Percentiles rank a stretch among this genome's conserved stretches.
These are phyloP conservation scores for Cordyceps militaris DNA, from an alignment of 2,329 filamentous ascomycete species.

Conservation along the genomic window DNA sequence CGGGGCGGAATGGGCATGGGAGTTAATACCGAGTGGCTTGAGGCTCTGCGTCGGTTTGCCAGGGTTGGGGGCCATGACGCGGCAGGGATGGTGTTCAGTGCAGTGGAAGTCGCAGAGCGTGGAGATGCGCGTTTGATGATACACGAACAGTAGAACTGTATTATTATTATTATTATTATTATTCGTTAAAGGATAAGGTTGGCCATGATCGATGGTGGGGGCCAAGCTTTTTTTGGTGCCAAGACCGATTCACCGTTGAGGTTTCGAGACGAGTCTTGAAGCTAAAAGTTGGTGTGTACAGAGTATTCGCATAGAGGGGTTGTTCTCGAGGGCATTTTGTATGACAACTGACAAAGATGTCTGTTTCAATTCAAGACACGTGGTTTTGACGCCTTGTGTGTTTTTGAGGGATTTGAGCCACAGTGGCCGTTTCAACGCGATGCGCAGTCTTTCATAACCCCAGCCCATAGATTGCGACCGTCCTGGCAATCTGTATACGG, in stretches of 20 bases:
- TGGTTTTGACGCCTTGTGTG: background rate
- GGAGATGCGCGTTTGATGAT: background rate
- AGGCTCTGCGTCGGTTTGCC: background rate
- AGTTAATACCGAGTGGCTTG: too few species aligned
- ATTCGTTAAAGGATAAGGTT: too few species aligned
- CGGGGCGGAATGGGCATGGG: too few species aligned
- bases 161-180: too few species aligned
- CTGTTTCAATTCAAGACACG: background rate
- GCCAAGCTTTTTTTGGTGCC: background rate
- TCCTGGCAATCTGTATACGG: background rate
- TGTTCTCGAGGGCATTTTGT: background rate
- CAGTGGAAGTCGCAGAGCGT: background rate
- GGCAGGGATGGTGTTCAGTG: too few species aligned
- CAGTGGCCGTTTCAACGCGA: background rate
- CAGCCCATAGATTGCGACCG: background rate
- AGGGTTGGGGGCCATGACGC: too few species aligned
- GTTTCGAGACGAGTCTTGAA: too few species aligned
- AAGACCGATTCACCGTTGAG: background rate
- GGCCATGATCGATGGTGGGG: background rate
- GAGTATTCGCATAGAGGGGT: background rate
- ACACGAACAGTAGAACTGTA: too few species aligned
- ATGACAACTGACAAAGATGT: background rate
- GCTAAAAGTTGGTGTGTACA: background rate
- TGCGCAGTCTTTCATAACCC: background rate
- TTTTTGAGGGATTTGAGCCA: background rate